Base-by-base conservation (phyloP, 192 early-diverging fungal genomes). In the Entomortierella chlamydospora region DNA sequence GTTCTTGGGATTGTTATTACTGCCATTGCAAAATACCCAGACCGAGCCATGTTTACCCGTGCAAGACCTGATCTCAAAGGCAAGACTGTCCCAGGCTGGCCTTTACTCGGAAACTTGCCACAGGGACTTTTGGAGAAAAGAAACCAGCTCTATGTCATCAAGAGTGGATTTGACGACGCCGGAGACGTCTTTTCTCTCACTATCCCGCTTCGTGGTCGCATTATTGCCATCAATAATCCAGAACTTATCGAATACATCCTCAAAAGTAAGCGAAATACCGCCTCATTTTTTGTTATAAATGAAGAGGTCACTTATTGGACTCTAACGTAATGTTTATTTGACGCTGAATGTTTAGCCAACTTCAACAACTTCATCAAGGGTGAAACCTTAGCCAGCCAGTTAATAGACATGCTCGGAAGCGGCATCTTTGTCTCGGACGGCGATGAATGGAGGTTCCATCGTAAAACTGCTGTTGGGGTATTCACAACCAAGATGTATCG, bases 381-480 rank as follows among this genome's bases (percentile, higher is more conserved):
- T 15, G 56, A 56, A 11, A 61, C 77, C 39, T 82, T 70, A 37
- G 23, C 20, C 1, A 56, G 59, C 25, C 59, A 63, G 49, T 65
- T 77, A 28, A 60, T 57, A 7, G 84, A 85, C 53, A 37, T 88
- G 15, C 73, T 90, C 8, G 89, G 89, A 29, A 39, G 70, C n/a
- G 89, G 89, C 8, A 89, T 90, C 73, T 90, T 90, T 73, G 86
- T 83, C 60, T 54, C 78, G 15, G 89, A 90, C 61, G 84, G 84
- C 17, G 85, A 87, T 2, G 41, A 18, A 3, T 91, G 90, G 88
- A 37, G 66, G 1, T 52, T 57, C n/a, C 86, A 88, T 29, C 68
- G 88, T 45, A 90, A 90, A 60, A 72, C 67, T 17, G 70, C 73
- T 9, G 28, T 68, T 42, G 66, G 59, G 51, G 58, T 79, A 41